Conservation (phyloP, 768 basidiomycete genomes). For the Lactarius indigo region DNA sequence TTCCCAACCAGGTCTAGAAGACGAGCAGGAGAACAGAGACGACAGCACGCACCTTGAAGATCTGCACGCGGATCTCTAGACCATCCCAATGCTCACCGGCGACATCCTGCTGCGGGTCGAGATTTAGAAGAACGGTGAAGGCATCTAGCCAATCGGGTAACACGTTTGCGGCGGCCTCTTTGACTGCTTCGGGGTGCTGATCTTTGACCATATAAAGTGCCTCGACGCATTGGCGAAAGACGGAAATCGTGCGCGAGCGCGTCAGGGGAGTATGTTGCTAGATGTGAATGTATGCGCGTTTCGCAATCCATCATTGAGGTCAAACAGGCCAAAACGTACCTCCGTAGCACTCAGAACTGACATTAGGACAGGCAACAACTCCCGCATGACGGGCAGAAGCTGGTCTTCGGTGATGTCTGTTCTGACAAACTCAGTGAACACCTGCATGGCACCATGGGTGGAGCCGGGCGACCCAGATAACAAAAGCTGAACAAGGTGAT, state of each 20-base stretch:
- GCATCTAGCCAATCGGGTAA: conserved; percentile 92
- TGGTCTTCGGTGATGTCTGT: conserved; percentile 93
- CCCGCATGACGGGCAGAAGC: conserved; percentile 84
- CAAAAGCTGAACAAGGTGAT: conserved; percentile 68
- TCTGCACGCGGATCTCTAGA: conserved; percentile 71
- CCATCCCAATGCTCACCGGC: conserved; percentile 72
- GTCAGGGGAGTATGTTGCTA: conserved; percentile 75
- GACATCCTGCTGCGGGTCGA: conserved; percentile 63
- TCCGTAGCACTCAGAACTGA: conserved; percentile 72
- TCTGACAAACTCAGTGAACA: conserved; percentile 92
- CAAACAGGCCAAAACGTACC: conserved; percentile 38
- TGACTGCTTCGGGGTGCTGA: conserved; percentile 81
- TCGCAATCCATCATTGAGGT: conserved; percentile 12
- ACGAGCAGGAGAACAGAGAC: background rate
- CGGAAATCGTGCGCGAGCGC: conserved; percentile 78
- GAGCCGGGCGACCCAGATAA: conserved; percentile 67
- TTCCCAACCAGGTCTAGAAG: conserved; percentile 8
- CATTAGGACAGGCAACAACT: conserved; percentile 83
- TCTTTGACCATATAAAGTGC: conserved; percentile 95
- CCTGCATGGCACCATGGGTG: conserved; percentile 95
- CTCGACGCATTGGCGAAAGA: conserved; percentile 86
- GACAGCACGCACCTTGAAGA: conserved; percentile 64
- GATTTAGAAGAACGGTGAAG: conserved; percentile 69
- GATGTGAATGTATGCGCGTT: background rate
- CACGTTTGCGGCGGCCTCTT: conserved; percentile 74